phyloP scores from a whole-genome alignment of 2,329 filamentous ascomycete genomes.

The Aspergillus costaricaensis region DNA sequence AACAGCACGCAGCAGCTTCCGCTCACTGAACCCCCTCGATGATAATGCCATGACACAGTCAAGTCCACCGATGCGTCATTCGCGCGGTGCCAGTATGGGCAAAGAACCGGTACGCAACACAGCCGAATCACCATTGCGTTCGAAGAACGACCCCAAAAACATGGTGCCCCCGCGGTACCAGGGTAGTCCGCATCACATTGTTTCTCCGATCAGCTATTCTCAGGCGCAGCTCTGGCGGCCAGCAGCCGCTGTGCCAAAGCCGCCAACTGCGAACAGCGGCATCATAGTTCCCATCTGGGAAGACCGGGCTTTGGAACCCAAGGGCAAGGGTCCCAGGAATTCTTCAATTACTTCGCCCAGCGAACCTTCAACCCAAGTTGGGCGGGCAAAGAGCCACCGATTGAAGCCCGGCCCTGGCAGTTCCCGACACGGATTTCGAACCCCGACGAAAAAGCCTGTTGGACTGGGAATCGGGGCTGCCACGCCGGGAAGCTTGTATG shows the following conservation, averaged over 20 bases:
- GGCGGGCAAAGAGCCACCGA: slow-evolving; percentile 4
- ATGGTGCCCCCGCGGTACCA: not conserved
- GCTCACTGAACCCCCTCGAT: slow-evolving; percentile 19
- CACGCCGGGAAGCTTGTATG: slow-evolving; percentile 52
- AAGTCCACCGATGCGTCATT: slow-evolving; percentile 16
- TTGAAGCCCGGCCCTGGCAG: slow-evolving; percentile 7
- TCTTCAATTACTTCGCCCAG: slow-evolving; percentile 19
- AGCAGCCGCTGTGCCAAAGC: slow-evolving; percentile 13
- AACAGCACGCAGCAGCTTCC: slow-evolving; percentile 25
- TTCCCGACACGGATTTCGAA: slow-evolving; percentile 26
- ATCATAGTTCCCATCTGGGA: slow-evolving; percentile 43
- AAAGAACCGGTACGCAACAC: slow-evolving; percentile 31
- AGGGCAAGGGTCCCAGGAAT: slow-evolving; percentile 11
- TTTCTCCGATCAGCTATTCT: not conserved
- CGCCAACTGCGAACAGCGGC: slow-evolving; percentile 22
- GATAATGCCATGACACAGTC: slow-evolving; percentile 12
- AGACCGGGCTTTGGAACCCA: slow-evolving; percentile 30
- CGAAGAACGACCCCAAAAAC: not conserved
- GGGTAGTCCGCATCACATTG: not conserved
- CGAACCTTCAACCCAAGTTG: slow-evolving; percentile 8
- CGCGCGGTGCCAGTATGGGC: slow-evolving; percentile 7
- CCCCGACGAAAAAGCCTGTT: slow-evolving; percentile 30
- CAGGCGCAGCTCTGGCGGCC: slow-evolving; percentile 7
- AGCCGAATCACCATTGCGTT: not conserved
- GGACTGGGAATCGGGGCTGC: slow-evolving; percentile 33